Evolutionary conservation across 768 basidiomycete species (phyloP), one percentile per base, ranked within the genome.

Genomic region (Ephemerocybe angulata): DNA sequence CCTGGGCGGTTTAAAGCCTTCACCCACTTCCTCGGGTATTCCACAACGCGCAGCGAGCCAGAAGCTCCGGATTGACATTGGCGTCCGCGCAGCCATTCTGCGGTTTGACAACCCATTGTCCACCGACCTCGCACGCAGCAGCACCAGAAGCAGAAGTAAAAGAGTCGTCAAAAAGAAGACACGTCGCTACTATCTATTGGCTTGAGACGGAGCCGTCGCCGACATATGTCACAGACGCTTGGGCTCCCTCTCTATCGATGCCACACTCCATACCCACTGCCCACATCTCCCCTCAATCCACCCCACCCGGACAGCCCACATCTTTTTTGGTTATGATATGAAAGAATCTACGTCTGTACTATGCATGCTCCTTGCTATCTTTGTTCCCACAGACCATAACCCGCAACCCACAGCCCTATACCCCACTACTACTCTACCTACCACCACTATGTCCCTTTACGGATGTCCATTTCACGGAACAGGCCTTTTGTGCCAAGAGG

Each of bases 1-100:
- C 54, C 48, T 25, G 57, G 43, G 31, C 54, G 37, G 52, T 62
- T 54, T 52, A 52, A 47, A 55, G 62, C 42, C 1, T 55, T 41
- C 48, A 55, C 54, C 2, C 44, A 55, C 3, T 30, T 25, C 21
- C 43, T 55, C 25, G 54, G 54, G 31, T 55, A 42, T 28, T 30
- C 37, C 42, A 46, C 51, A 28, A 52, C 55, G n/a, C 41, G 50
- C 8, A 44, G 43, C 30, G 55, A 51, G 27, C 55, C 55, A 46
- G 55, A 56, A 29, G 55, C 50, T 13, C 51, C 50, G 22, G 50
- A 56, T 38, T 52, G 47, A 24, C 50, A 52, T 25, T 30, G 1
- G 51, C 29, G 38, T 5, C 21, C 22, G 21, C 8, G 11, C 44
- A 24, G 4, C 7, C 44, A n/a, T n/a, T n/a, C n/a, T n/a, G n/a